A percentile compares a stretch with the other conserved stretches of the same genome.
Conservation (phyloP, 2,329 filamentous ascomycete species). For the Pseudogymnoascus sp. region DNA sequence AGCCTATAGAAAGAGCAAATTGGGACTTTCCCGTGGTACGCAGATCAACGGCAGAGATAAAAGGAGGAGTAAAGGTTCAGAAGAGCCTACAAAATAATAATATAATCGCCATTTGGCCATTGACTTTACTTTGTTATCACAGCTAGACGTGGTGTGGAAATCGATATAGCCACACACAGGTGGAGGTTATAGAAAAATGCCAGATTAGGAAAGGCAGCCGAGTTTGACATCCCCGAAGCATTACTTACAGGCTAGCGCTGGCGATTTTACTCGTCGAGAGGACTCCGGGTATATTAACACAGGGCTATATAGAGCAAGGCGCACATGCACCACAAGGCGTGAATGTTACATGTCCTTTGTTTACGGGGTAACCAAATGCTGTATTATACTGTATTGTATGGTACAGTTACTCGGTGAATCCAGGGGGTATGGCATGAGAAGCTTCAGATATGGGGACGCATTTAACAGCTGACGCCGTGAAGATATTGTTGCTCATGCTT, state of each 20-base stretch:
- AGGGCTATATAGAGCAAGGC: background rate
- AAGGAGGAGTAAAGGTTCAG: background rate
- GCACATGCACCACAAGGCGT: background rate
- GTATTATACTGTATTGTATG: background rate
- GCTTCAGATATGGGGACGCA: background rate
- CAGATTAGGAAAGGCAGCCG: background rate
- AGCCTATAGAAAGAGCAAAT: background rate
- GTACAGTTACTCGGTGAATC: background rate
- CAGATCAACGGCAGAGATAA: background rate
- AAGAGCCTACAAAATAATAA: background rate
- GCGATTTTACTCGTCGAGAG: background rate
- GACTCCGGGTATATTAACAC: background rate
- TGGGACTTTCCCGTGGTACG: background rate
- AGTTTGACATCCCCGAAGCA: constrained; percentile 6
- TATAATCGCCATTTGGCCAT: background rate
- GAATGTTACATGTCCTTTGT: constrained; percentile 7
- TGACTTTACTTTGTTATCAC: background rate
- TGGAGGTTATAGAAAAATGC: background rate
- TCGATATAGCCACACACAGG: background rate
- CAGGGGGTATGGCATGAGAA: background rate
- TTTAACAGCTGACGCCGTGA: background rate
- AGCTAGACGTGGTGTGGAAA: background rate
- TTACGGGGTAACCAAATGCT: background rate
- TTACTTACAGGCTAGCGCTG: constrained; percentile 4
- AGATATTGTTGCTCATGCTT: background rate